Evolutionary conservation across 208 protist species (phyloP).

Genomic region (Leishmania tarentolae): DNA sequence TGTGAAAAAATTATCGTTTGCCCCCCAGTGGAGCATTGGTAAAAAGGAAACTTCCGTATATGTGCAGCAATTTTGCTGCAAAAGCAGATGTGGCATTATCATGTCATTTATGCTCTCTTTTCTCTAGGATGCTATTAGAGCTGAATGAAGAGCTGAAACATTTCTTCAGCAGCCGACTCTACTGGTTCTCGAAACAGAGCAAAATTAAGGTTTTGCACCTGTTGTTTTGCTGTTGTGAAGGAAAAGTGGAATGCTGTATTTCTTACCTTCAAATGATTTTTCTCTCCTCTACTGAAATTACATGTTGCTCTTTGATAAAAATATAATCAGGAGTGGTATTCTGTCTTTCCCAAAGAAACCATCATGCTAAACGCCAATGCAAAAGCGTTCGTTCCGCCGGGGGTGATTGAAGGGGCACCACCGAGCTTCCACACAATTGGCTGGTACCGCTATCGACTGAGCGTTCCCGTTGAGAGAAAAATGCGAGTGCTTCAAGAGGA

Average conservation of each 20-base stretch:
- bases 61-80: neutral
- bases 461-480: slow-evolving; percentile 34
- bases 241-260: neutral
- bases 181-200: neutral
- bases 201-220: neutral
- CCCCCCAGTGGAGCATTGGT: too few relatives aligned
- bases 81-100: neutral
- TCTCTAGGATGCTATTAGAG: neutral
- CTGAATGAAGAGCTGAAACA: neutral
- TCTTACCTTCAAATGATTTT: neutral
- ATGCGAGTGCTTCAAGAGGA: slow-evolving; percentile 35
- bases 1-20: neutral
- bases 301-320: neutral
- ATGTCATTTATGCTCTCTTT: neutral
- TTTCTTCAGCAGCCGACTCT: neutral
- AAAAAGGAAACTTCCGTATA: neutral
- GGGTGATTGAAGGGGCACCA: slow-evolving; percentile 28
- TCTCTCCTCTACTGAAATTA: neutral
- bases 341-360: neutral
- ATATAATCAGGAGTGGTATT: neutral
- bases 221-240: neutral
- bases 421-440: slow-evolving; percentile 24
- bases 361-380: slow-evolving; percentile 81
- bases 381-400: slow-evolving; percentile 72
- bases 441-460: slow-evolving; percentile 70